phyloP scores from a whole-genome alignment of 768 basidiomycete species.

The Naematelia encephala region DNA sequence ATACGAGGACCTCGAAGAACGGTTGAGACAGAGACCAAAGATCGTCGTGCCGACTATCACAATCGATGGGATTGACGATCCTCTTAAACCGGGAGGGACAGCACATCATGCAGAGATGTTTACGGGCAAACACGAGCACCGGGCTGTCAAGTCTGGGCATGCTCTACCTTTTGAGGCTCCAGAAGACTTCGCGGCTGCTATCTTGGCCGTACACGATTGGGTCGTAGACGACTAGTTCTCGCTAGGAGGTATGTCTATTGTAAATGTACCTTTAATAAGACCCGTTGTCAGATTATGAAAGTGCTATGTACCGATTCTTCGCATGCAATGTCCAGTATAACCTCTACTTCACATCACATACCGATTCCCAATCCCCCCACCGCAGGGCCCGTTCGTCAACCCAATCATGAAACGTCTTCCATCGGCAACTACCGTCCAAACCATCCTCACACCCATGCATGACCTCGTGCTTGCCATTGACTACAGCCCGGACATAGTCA shows the following conservation, averaged over 20 bases:
- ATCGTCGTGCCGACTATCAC: neutral
- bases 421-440: slow-evolving; percentile 43
- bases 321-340: neutral
- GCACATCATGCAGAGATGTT: neutral
- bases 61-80: neutral
- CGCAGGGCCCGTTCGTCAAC: slow-evolving; percentile 34
- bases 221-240: neutral
- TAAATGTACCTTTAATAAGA: too few relatives aligned
- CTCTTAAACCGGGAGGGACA: neutral
- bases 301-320: neutral
- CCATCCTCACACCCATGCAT: slow-evolving; percentile 51
- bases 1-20: neutral
- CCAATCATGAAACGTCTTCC: slow-evolving; percentile 42
- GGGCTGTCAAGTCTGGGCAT: neutral
- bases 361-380: slow-evolving; percentile 41
- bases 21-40: neutral
- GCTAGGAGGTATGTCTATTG: too few relatives aligned
- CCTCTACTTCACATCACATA: slow-evolving; percentile 28
- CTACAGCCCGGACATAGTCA: slow-evolving; percentile 50
- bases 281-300: neutral
- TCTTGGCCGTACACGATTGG: neutral
- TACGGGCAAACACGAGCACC: neutral
- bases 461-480: slow-evolving; percentile 50
- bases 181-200: neutral
- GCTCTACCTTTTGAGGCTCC: neutral